Evolutionary conservation across 1,139 yeast species (phyloP), one percentile per base, ranked within the genome.

Genomic region (Scheffersomyces segobiensis): DNA sequence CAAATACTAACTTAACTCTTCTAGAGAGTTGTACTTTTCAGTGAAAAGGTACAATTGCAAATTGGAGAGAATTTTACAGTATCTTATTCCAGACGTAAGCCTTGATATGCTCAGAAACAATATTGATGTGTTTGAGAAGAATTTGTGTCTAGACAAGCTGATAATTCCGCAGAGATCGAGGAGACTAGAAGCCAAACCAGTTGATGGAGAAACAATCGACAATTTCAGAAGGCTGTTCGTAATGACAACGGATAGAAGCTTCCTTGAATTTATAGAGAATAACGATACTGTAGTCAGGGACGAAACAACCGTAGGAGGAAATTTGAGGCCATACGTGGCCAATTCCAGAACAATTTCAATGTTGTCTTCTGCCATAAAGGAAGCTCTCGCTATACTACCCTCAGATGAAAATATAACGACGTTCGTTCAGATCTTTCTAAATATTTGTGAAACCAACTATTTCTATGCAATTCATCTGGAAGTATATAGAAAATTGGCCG

Each of bases 201-300:
- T 5, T 18, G 56, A 52, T 1, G 49, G 56, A 7, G 53, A 49
- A 18, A 54, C 62, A 8, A 52, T 62, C 6, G 53, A 58, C 7
- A 55, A 60, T 53, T 56, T 62, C 32, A 57, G 60, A 42, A 57
- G 56, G 20, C 50, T 56, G 17, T 63, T 59, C 56, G 61, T 57
- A n/a, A 63, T 66, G 5, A 65, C 69, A 2, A 62, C 68, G 0
- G 68, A 66, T 47, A 65, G 65, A 52, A 65, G 69, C 52, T 66
- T 66, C 55, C 63, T 66, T 14, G 63, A 60, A 7, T 66, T 65
- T 50, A 63, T 66, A 54, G 62, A 62, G 18, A 60, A 58, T 10
- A 54, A 53, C 8, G 57, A 51, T 21, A 53, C 53, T 17, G 32
- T 50, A 3, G 55, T 57, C 22, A 54, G 46, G 19, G 56, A 56